These are phyloP conservation scores for Xylariaceae sp. DNA, from an alignment of 2,329 filamentous ascomycete species.

Conservation along the genomic window DNA sequence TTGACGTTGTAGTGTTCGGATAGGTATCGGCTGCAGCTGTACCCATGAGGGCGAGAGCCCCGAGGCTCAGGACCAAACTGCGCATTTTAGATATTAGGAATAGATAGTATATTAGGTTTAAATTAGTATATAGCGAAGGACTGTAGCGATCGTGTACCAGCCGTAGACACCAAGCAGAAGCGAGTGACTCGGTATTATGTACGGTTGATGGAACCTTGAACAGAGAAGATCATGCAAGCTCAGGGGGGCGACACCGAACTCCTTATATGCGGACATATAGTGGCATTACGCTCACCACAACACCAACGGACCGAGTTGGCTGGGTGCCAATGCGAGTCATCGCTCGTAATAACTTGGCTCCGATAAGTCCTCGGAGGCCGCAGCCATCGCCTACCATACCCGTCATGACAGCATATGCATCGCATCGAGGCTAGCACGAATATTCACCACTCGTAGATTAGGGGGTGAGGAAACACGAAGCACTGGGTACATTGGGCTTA, in stretches of 20 bases:
- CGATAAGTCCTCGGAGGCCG: not conserved
- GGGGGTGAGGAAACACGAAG: not conserved
- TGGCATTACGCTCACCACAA: conserved; percentile 17
- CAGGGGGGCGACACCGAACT: conserved; percentile 6
- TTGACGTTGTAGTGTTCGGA: not conserved
- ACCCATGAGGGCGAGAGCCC: conserved; percentile 27
- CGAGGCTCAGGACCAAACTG: conserved; percentile 19
- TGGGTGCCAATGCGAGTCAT: not conserved
- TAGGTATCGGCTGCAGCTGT: conserved; percentile 5
- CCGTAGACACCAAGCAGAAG: conserved; percentile 19
- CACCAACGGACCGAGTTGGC: conserved; percentile 3
- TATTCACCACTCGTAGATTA: not conserved
- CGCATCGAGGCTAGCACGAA: not conserved
- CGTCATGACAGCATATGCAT: not conserved
- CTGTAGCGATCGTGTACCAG: conserved; percentile 16
- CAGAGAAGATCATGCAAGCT: conserved; percentile 5
- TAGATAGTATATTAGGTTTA: conserved; percentile 19
- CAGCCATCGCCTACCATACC: not conserved
- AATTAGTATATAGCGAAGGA: conserved; percentile 13
- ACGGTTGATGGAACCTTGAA: conserved; percentile 9
- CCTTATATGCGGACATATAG: conserved; percentile 15
- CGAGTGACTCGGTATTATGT: conserved; percentile 25
- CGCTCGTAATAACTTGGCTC: not conserved
- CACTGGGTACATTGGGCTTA: not conserved
- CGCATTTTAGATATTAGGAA: conserved; percentile 24